Evolutionary conservation across 2,329 filamentous ascomycete species (phyloP).

Genomic region (Colletotrichum echinochloae): DNA sequence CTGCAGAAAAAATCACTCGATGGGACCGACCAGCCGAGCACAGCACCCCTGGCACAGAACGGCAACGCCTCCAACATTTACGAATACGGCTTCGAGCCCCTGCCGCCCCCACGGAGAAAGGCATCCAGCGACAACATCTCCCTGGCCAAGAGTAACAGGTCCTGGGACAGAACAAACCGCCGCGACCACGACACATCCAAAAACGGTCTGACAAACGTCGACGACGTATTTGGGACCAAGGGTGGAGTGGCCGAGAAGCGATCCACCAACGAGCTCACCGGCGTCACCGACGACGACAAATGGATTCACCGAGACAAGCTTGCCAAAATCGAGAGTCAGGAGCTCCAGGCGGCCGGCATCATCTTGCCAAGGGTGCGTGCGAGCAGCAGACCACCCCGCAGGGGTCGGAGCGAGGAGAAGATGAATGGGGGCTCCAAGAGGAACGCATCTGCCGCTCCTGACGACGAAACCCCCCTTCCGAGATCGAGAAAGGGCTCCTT

Average conservation of each 20-base stretch:
- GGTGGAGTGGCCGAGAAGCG: constrained; percentile 44
- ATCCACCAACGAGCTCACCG: constrained; percentile 45
- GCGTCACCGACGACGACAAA: constrained; percentile 64
- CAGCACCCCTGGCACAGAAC: constrained; percentile 41
- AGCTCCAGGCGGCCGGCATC: constrained; percentile 83
- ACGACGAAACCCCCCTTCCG: constrained; percentile 27
- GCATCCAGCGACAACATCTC: constrained; percentile 52
- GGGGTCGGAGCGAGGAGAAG: constrained; percentile 56
- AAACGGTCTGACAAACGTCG: constrained; percentile 46
- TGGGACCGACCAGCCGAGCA: constrained; percentile 39
- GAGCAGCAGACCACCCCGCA: constrained; percentile 60
- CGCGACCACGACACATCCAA: constrained; percentile 43
- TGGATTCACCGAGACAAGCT: constrained; percentile 92
- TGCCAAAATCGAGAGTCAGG: constrained; percentile 82
- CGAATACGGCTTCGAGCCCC: constrained; percentile 41
- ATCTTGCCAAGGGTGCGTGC: constrained; percentile 67
- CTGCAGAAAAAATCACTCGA: constrained; percentile 35
- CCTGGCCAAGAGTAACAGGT: constrained; percentile 31
- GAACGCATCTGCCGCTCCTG: constrained; percentile 44
- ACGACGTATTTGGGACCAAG: constrained; percentile 36
- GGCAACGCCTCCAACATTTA: constrained; percentile 43
- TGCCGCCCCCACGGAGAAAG: constrained; percentile 49
- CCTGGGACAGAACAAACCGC: constrained; percentile 37
- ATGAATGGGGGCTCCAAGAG: constrained; percentile 46
- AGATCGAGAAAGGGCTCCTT: constrained; percentile 60